phyloP scores from a whole-genome alignment of 2,329 filamentous ascomycete genomes.

The Fusarium armeniacum region DNA sequence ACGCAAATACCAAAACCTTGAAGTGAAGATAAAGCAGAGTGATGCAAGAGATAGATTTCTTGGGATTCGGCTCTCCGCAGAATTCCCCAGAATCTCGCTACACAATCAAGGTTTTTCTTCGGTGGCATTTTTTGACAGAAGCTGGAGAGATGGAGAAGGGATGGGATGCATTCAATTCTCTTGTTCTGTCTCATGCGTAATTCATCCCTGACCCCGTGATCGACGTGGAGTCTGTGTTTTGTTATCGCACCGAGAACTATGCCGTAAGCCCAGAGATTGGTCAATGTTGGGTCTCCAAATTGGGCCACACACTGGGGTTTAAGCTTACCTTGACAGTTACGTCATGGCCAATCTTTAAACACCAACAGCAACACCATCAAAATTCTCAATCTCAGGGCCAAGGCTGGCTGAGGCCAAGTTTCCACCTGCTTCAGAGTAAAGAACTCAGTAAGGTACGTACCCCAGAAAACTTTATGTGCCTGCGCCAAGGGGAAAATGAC shows the following conservation, averaged over 20 bases:
- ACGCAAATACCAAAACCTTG: slow-evolving; percentile 6
- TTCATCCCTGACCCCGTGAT: slow-evolving; percentile 25
- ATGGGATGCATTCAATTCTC: not conserved
- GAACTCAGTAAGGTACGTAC: slow-evolving; percentile 17
- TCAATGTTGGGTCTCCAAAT: not conserved
- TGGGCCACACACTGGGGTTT: slow-evolving; percentile 37
- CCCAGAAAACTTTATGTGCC: slow-evolving; percentile 28
- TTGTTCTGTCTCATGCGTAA: slow-evolving; percentile 10
- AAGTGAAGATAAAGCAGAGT: not conserved
- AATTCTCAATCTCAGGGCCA: too few relatives aligned
- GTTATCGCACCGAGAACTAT: slow-evolving; percentile 45
- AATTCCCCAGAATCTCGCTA: slow-evolving; percentile 34
- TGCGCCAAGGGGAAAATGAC: slow-evolving; percentile 14
- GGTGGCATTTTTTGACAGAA: slow-evolving; percentile 1
- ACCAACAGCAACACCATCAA: slow-evolving; percentile 21
- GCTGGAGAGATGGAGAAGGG: slow-evolving; percentile 9
- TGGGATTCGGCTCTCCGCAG: slow-evolving; percentile 21
- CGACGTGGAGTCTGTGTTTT: slow-evolving; percentile 28
- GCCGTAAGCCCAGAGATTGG: slow-evolving; percentile 35
- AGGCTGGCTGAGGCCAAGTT: slow-evolving; percentile 16
- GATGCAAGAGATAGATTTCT: not conserved
- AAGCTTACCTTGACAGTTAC: slow-evolving; percentile 49
- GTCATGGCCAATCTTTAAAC: slow-evolving; percentile 38
- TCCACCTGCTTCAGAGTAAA: slow-evolving; percentile 4
- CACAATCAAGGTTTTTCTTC: slow-evolving; percentile 30